These are phyloP conservation scores for Diutina mesorugosa DNA, from an alignment of 1,139 yeast species.

Conservation along the genomic window DNA sequence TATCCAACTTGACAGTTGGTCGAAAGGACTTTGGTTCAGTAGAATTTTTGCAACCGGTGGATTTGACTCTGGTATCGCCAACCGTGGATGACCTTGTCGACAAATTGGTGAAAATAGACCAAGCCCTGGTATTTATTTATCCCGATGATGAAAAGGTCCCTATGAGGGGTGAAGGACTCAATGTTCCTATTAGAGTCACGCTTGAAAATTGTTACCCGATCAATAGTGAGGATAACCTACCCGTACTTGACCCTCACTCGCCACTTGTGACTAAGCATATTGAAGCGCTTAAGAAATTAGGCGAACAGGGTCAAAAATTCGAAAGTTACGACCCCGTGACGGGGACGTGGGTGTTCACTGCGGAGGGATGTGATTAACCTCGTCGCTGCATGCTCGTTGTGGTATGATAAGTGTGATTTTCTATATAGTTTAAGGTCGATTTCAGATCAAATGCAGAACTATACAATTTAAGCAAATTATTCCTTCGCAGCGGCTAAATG, in stretches of 20 bases:
- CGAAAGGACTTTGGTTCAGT: slow-evolving; percentile 68
- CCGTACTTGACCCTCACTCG: slow-evolving; percentile 69
- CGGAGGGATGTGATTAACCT: background rate
- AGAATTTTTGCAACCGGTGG: slow-evolving; percentile 72
- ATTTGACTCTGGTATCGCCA: slow-evolving; percentile 44
- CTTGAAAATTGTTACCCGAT: slow-evolving; percentile 71
- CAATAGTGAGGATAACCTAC: slow-evolving; percentile 57
- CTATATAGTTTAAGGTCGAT: background rate
- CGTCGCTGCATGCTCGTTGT: background rate
- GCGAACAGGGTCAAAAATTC: slow-evolving; percentile 40
- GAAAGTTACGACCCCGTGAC: slow-evolving; percentile 63
- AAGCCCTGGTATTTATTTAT: slow-evolving; percentile 55
- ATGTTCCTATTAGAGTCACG: slow-evolving; percentile 61
- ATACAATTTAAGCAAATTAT: too few relatives aligned
- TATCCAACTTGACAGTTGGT: slow-evolving; percentile 65
- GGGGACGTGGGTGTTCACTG: slow-evolving; percentile 69
- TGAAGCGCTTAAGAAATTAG: slow-evolving; percentile 46
- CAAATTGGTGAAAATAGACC: slow-evolving; percentile 45
- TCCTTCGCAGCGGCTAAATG: too few relatives aligned
- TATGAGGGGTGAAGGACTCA: slow-evolving; percentile 66
- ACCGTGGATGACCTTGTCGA: slow-evolving; percentile 54
- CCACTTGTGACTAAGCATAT: slow-evolving; percentile 61
- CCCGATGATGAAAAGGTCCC: slow-evolving; percentile 58
- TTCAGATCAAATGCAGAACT: background rate
- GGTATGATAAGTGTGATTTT: background rate